phyloP scores from a whole-genome alignment of 768 basidiomycete species.

The Xerocomus brunneocitrinus region DNA sequence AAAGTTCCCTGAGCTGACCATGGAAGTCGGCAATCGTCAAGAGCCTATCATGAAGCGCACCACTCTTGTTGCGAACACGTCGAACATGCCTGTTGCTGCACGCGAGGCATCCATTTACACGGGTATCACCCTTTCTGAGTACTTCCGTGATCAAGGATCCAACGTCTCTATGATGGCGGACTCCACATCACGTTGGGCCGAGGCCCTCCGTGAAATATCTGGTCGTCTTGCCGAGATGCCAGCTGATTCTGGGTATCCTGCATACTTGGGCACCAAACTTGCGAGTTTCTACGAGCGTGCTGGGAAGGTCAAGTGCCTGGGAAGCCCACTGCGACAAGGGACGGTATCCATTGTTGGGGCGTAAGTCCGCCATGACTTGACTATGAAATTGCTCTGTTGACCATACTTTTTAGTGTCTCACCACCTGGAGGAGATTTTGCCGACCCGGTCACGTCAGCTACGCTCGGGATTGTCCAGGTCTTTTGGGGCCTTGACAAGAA shows the following conservation, averaged over 20 bases:
- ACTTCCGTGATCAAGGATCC: conserved; percentile 98
- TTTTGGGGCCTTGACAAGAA: conserved; percentile 99
- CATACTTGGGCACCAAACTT: conserved; percentile 91
- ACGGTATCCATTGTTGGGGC: conserved; percentile 99
- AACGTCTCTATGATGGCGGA: conserved; percentile 99
- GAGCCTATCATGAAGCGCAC: conserved; percentile 99
- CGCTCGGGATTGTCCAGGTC: conserved; percentile 97
- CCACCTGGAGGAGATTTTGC: conserved; percentile 99
- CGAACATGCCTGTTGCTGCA: conserved; percentile 99
- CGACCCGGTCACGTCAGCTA: conserved; percentile 96
- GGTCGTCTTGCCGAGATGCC: conserved; percentile 99
- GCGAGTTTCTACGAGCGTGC: conserved; percentile 99
- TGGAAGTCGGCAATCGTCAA: conserved; percentile 88
- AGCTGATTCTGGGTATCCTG: conserved; percentile 98
- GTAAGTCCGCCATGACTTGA: conserved; percentile 48
- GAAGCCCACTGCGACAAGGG: conserved; percentile 82
- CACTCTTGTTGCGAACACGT: conserved; percentile 97
- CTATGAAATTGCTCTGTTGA: conserved; percentile 6
- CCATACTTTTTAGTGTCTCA: conserved; percentile 62
- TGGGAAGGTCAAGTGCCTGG: conserved; percentile 90
- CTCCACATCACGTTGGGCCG: conserved; percentile 98
- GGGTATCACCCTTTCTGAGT: conserved; percentile 97
- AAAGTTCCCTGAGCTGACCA: conserved; percentile 84
- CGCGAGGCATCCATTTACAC: conserved; percentile 99
- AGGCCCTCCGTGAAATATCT: conserved; percentile 97